These are phyloP conservation scores for Arctium lappa DNA, from an alignment of 129 eudicot genomes.

Conservation along the genomic window DNA sequence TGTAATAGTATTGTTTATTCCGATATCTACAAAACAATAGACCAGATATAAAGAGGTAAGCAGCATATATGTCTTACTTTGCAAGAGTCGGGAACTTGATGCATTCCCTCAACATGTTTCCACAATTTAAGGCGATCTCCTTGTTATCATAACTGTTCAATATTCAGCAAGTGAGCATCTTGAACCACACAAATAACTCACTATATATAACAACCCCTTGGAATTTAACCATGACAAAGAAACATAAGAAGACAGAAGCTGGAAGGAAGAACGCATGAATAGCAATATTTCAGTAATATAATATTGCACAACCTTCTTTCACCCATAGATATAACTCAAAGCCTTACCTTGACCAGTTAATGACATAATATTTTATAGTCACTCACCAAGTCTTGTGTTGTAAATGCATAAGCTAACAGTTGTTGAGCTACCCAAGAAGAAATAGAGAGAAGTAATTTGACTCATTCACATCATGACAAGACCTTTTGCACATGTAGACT, in stretches of 20 bases:
- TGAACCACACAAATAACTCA: neutral
- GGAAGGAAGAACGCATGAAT: neutral
- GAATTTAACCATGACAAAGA: neutral
- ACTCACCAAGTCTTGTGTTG: too few relatives aligned
- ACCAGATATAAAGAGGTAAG: conserved; percentile 9
- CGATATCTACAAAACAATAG: conserved; percentile 3
- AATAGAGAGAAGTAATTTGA: too few relatives aligned
- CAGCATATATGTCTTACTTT: conserved; percentile 60
- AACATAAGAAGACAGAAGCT: neutral
- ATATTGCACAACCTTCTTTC: neutral
- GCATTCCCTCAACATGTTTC: conserved; percentile 96
- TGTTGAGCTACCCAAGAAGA: too few relatives aligned
- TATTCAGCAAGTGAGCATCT: conserved; percentile 16
- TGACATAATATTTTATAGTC: too few relatives aligned
- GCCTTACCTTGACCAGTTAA: too few relatives aligned
- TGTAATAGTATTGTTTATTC: neutral
- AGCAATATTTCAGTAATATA: neutral
- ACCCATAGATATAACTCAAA: neutral
- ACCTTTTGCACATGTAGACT: too few relatives aligned
- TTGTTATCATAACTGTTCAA: conserved; percentile 91
- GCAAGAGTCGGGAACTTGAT: conserved; percentile 86
- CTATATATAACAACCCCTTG: neutral
- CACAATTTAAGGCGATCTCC: conserved; percentile 90
- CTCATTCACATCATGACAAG: too few relatives aligned
- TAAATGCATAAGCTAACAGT: too few relatives aligned